These are phyloP conservation scores for Naumovozyma baii DNA, from an alignment of 805 yeast species.

Conservation along the genomic window DNA sequence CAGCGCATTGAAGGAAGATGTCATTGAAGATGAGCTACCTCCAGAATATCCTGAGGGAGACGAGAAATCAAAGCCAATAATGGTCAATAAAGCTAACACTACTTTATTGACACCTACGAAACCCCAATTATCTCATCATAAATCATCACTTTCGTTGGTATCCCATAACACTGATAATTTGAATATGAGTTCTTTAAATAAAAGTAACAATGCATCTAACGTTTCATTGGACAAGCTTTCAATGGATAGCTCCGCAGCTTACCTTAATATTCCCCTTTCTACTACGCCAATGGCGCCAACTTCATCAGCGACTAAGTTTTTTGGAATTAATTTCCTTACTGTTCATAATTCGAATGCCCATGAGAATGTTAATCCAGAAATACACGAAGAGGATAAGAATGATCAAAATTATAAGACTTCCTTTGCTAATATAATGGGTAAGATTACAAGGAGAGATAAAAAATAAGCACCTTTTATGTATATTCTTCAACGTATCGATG, in stretches of 20 bases:
- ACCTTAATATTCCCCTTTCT: not conserved
- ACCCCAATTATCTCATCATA: slow-evolving; percentile 15
- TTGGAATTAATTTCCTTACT: not conserved
- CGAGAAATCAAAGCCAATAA: not conserved
- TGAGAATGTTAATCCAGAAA: not conserved
- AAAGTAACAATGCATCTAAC: slow-evolving; percentile 14
- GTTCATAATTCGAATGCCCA: not conserved
- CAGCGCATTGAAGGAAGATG: slow-evolving; percentile 56
- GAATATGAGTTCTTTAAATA: slow-evolving; percentile 10
- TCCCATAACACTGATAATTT: slow-evolving; percentile 9
- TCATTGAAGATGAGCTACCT: slow-evolving; percentile 43
- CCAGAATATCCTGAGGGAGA: slow-evolving; percentile 45
- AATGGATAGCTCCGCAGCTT: slow-evolving; percentile 4
- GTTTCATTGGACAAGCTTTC: slow-evolving; percentile 9
- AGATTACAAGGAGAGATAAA: slow-evolving; percentile 11
- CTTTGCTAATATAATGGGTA: slow-evolving; percentile 11
- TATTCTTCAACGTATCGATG: too few relatives aligned
- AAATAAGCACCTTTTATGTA: too few relatives aligned
- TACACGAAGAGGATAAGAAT: not conserved
- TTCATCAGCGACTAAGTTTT: not conserved
- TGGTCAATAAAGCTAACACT: slow-evolving; percentile 4
- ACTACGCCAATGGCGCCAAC: not conserved
- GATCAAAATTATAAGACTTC: slow-evolving; percentile 4
- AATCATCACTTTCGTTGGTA: slow-evolving; percentile 7
- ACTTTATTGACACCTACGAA: slow-evolving; percentile 1